phyloP scores from a whole-genome alignment of 2,329 filamentous ascomycete genomes.

The Dendryphion nanum region DNA sequence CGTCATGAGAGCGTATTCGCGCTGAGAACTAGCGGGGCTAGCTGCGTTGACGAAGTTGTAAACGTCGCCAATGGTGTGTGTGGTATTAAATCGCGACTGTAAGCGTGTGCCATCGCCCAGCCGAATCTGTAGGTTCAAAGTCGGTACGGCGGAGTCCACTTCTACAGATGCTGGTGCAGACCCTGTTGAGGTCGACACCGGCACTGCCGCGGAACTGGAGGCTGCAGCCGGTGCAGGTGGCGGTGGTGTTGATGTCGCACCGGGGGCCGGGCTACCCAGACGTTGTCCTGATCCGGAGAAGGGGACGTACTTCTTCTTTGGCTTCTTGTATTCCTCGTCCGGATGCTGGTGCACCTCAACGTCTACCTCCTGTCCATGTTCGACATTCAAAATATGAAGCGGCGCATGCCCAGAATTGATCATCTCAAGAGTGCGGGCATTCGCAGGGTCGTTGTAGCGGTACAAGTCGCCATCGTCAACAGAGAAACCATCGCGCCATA shows the following conservation, averaged over 20 bases:
- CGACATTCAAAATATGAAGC: conserved; percentile 73
- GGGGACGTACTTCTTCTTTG: conserved; percentile 73
- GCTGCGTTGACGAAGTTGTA: conserved; percentile 72
- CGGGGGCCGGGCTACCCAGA: conserved; percentile 74
- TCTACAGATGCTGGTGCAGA: conserved; percentile 45
- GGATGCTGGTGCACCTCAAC: conserved; percentile 74
- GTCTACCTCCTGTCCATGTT: conserved; percentile 72
- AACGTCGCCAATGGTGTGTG: conserved; percentile 73
- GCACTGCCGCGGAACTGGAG: conserved; percentile 20
- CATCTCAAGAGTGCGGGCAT: conserved; percentile 69
- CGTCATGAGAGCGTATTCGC: conserved; percentile 74
- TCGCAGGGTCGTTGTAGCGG: conserved; percentile 75
- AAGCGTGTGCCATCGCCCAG: conserved; percentile 75
- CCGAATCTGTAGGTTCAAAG: conserved; percentile 70
- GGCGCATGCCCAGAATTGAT: conserved; percentile 76
- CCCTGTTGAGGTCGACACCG: conserved; percentile 22
- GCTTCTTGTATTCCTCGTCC: conserved; percentile 68
- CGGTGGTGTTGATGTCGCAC: conserved; percentile 41
- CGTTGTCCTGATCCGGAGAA: conserved; percentile 71
- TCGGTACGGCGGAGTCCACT: conserved; percentile 66
- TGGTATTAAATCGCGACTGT: conserved; percentile 78
- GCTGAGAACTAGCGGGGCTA: conserved; percentile 54
- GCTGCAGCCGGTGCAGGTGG: conserved; percentile 36
- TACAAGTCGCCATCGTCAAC: conserved; percentile 77
- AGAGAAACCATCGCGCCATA: conserved; percentile 84